These are phyloP conservation scores for Heliosperma pusillum DNA, from an alignment of 148 eudicot species.

Conservation along the genomic window DNA sequence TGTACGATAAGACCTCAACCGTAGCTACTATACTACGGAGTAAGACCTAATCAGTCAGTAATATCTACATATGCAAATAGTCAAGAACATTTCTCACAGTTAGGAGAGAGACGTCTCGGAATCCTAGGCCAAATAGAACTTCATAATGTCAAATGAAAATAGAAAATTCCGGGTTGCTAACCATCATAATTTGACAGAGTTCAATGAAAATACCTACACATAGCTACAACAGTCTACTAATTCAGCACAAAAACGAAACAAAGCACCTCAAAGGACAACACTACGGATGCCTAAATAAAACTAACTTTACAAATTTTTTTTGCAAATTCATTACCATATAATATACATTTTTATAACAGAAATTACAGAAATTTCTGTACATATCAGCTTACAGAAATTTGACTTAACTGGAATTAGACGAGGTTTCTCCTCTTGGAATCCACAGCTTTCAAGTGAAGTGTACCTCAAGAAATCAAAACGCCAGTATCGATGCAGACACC, in stretches of 20 bases:
- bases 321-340: slow-evolving; percentile 15
- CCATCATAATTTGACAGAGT: neutral
- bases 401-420: slow-evolving; percentile 2
- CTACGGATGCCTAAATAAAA: slow-evolving; percentile 16
- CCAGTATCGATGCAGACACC: slow-evolving; percentile 15
- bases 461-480: slow-evolving; percentile 4
- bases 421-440: neutral
- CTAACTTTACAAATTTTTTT: slow-evolving; percentile 21
- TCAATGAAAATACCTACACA: neutral
- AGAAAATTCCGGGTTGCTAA: neutral
- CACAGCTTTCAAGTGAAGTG: slow-evolving; percentile 3
- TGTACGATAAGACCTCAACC: no score
- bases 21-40: no score
- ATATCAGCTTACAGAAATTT: slow-evolving; percentile 13
- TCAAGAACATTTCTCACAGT: neutral
- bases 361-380: slow-evolving; percentile 19
- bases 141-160: neutral
- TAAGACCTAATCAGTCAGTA: no score
- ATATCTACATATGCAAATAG: no score
- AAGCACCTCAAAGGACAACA: slow-evolving; percentile 1
- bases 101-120: neutral
- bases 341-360: slow-evolving; percentile 17
- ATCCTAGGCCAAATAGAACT: neutral
- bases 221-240: neutral
- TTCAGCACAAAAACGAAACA: neutral